phyloP scores from a whole-genome alignment of 2,329 filamentous ascomycete genomes.

The Botrytis paeoniae region DNA sequence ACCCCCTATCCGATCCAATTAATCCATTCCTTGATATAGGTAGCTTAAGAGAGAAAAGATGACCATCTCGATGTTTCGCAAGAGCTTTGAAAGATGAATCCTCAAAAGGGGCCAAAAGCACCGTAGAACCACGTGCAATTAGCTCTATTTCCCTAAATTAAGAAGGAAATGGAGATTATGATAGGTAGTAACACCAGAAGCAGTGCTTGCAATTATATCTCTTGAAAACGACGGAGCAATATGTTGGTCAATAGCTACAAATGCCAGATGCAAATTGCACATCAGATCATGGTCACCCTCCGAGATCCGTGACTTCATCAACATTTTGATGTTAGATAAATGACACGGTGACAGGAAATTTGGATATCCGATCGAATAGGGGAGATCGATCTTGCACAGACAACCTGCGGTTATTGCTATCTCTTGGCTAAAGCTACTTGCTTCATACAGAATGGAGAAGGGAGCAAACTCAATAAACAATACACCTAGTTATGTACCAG shows the following conservation, averaged over 20 bases:
- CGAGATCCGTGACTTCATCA: background rate
- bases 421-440: background rate
- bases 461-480: accelerated
- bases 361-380: background rate
- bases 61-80: too few relatives aligned
- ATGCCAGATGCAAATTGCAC: background rate
- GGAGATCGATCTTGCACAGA: background rate
- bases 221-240: too few relatives aligned
- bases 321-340: background rate
- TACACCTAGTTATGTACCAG: accelerated
- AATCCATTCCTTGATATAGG: accelerated
- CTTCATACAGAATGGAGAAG: too few relatives aligned
- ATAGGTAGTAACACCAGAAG: too few relatives aligned
- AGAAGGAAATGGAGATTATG: too few relatives aligned
- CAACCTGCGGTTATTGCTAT: background rate
- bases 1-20: too few relatives aligned
- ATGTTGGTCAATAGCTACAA: background rate
- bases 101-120: too few relatives aligned
- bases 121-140: too few relatives aligned
- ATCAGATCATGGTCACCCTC: background rate
- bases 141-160: too few relatives aligned
- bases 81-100: too few relatives aligned
- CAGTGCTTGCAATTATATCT: too few relatives aligned
- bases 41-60: too few relatives aligned
- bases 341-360: background rate